Evolutionary conservation across 768 basidiomycete species (phyloP).

Genomic region (Amanita rimosa): DNA sequence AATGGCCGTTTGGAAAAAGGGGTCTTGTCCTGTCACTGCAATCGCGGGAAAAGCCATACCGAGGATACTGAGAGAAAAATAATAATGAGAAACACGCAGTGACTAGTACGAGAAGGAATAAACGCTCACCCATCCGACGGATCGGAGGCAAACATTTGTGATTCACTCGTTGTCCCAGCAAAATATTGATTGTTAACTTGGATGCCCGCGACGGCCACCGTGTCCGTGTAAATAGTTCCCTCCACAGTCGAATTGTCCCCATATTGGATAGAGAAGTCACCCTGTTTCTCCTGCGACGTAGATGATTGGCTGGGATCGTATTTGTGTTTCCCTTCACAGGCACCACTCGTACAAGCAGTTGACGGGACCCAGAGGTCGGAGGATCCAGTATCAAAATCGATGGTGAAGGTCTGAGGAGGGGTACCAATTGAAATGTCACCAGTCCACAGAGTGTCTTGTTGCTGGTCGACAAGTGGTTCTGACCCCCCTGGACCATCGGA

Average conservation of each 20-base stretch:
- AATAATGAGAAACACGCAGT: background rate
- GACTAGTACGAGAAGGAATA: background rate
- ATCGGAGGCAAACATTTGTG: background rate
- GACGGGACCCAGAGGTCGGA: conserved; percentile 21
- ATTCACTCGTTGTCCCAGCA: background rate
- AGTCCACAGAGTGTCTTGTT: background rate
- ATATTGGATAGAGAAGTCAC: conserved; percentile 24
- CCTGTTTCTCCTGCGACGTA: conserved; percentile 2
- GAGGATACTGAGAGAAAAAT: background rate
- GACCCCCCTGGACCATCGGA: background rate
- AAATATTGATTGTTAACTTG: conserved; percentile 4
- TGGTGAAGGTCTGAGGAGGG: background rate
- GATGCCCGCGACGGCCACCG: conserved; percentile 21
- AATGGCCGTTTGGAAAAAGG: background rate
- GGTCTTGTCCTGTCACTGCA: background rate
- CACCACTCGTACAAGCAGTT: conserved; percentile 11
- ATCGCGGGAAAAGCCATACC: background rate
- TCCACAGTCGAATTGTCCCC: conserved; percentile 29
- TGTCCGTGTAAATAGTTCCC: conserved; percentile 28
- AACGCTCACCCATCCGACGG: background rate
- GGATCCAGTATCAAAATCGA: conserved; percentile 15
- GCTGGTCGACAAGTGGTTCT: background rate
- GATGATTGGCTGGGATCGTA: conserved; percentile 20
- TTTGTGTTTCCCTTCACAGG: conserved; percentile 21
- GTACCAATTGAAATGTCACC: background rate